Percentiles rank a stretch among this genome's conserved stretches.
Evolutionary conservation across 2,329 filamentous ascomycete genomes (phyloP).

Genomic region (Pseudogymnoascus destructans): DNA sequence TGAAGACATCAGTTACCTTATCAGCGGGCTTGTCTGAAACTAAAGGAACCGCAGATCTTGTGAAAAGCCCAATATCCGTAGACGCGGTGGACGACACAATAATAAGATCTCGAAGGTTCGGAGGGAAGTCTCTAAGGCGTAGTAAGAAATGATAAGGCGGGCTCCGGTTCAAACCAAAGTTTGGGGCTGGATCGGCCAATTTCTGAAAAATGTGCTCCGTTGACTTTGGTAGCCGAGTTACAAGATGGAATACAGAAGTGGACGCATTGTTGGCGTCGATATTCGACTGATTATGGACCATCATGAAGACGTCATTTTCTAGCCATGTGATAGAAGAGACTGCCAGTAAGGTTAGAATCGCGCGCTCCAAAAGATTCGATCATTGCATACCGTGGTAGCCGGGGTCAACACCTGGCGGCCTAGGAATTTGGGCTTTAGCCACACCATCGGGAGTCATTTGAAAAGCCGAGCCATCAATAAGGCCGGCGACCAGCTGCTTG

Average conservation of each 20-base stretch:
- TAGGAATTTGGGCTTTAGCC: conserved; percentile 65
- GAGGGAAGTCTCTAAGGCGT: conserved; percentile 67
- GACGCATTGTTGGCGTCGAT: conserved; percentile 40
- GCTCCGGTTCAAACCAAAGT: conserved; percentile 50
- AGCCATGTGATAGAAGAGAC: conserved; percentile 80
- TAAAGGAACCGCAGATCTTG: conserved; percentile 56
- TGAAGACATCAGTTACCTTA: conserved; percentile 54
- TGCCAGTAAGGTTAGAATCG: conserved; percentile 22
- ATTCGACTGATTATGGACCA: conserved; percentile 59
- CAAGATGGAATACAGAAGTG: conserved; percentile 63
- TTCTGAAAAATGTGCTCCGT: conserved; percentile 58
- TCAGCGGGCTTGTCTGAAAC: conserved; percentile 45
- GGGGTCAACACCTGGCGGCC: conserved; percentile 51
- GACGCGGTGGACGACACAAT: conserved; percentile 71
- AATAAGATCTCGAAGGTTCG: conserved; percentile 67
- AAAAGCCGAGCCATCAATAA: conserved; percentile 63
- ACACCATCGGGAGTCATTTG: conserved; percentile 77
- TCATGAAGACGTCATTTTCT: conserved; percentile 72
- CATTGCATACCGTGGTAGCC: conserved; percentile 50
- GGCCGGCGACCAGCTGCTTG: conserved; percentile 81
- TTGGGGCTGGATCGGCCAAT: conserved; percentile 59
- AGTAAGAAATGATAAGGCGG: conserved; percentile 67
- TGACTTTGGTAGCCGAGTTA: conserved; percentile 49
- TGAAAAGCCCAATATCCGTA: conserved; percentile 66
- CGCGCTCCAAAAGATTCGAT: background rate